phyloP scores from a whole-genome alignment of 768 basidiomycete species.

The Pisolithus microcarpus region DNA sequence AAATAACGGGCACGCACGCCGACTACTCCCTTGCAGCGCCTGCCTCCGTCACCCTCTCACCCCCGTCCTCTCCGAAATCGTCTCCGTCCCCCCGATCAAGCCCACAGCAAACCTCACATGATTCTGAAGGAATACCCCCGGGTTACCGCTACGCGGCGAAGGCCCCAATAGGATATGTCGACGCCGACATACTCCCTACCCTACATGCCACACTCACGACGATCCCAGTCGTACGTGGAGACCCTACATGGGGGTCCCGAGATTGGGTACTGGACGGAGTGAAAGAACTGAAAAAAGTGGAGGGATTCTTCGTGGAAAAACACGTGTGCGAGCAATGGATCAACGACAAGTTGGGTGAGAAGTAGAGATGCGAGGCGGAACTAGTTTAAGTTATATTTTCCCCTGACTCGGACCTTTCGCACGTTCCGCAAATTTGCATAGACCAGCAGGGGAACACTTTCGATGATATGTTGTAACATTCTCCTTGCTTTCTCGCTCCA shows the following conservation, averaged over 20 bases:
- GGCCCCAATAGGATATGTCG: conserved; percentile 18
- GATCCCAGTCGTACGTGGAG: conserved; percentile 19
- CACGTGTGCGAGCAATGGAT: conserved; percentile 24
- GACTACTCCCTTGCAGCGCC: conserved; percentile 27
- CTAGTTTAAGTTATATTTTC: neutral
- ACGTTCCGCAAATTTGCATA: too few species aligned
- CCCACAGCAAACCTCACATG: neutral
- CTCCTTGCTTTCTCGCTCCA: too few species aligned
- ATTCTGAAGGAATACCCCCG: neutral
- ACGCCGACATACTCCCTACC: conserved; percentile 23
- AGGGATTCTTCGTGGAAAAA: conserved; percentile 25
- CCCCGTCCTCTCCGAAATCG: neutral
- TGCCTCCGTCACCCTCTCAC: conserved; percentile 24
- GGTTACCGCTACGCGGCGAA: conserved; percentile 8
- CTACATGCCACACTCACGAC: conserved; percentile 23
- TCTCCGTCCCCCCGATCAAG: neutral
- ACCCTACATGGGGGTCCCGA: conserved; percentile 22
- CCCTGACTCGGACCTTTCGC: too few species aligned
- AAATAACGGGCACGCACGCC: conserved; percentile 20
- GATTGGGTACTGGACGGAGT: conserved; percentile 29
- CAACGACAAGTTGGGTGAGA: conserved; percentile 20
- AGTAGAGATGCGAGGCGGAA: conserved; percentile 10
- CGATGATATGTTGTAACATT: too few species aligned
- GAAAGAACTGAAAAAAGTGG: conserved; percentile 19
- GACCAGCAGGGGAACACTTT: too few species aligned